Base-by-base conservation (phyloP, 2,329 filamentous ascomycete species). In the Sclerotiophoma versabilis region DNA sequence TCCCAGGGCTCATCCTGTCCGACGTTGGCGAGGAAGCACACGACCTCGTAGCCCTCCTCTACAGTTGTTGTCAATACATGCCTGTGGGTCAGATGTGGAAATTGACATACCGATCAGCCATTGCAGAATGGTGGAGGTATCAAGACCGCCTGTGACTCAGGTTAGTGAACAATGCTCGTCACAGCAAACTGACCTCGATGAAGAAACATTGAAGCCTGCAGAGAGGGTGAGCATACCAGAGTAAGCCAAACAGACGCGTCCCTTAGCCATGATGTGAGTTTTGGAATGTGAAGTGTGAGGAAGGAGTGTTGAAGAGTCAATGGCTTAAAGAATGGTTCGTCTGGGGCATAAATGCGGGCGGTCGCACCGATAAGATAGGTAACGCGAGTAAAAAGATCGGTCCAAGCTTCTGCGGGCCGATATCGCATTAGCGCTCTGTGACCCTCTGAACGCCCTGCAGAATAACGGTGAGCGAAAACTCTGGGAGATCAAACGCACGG, bases 1-100 rank as follows among this genome's bases (percentile, higher is more conserved):
- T 74, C 72, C 71, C 68, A 73, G 3, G 62, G 64, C 77, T 79
- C 80, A 69, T 88, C 85, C 78, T 91, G 88, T 54, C 89, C 89
- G 37, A 77, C 75, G 56, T 77, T 75, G 70, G 75, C 75, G 44
- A 77, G 71, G 75, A 87, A 88, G 76, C 83, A 85, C 64, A 88
- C 81, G 62, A 89, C 87, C 66, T 84, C 82, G 68, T 85, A 85
- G 53, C 78, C 81, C 70, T 84, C 74, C 69, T 84, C 81, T 66
- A 45, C 27, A 33, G 14, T 9, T 14, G 3, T 1, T 49, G 49
- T 68, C 50, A 68, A 51, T 19, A 34, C 7, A 10, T 20, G 23
- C 7, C 17, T 14, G 6, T 15, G n/a, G 9, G 23, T 6, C 11
- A 10, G 5, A 44, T 17, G 14, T 22, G 14, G 33, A 6, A 23